These are phyloP conservation scores for Cutaneotrichosporon mucoides DNA, from an alignment of 1,284 basidiomycete species.

Conservation along the genomic window DNA sequence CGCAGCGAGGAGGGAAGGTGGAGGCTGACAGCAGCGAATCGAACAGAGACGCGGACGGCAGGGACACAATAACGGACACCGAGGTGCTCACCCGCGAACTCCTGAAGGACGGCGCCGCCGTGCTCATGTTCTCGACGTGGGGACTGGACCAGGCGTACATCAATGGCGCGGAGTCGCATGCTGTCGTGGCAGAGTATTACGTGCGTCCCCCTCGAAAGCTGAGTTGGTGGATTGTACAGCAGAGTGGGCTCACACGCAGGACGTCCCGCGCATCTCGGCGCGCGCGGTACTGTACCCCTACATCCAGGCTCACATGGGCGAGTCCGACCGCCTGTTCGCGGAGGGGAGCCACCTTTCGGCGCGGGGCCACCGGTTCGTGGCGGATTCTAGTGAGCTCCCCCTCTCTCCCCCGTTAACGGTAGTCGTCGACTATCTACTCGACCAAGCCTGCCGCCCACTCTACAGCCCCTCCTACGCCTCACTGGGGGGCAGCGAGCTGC, in stretches of 20 bases:
- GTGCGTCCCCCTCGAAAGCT: too few species aligned
- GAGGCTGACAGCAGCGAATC: not conserved
- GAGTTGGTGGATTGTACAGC: too few species aligned
- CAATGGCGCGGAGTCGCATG: slow-evolving; percentile 4
- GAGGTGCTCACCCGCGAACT: slow-evolving; percentile 9
- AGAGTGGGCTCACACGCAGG: not conserved
- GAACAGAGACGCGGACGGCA: not conserved
- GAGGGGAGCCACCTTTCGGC: slow-evolving; percentile 1
- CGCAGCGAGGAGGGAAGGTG: too few species aligned
- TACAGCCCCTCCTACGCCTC: not conserved
- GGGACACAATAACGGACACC: not conserved
- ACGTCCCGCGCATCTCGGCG: slow-evolving; percentile 9
- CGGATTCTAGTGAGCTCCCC: not conserved
- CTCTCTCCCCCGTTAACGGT: not conserved
- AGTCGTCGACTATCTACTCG: slow-evolving; percentile 2
- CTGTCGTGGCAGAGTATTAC: slow-evolving; percentile 3
- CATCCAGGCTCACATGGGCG: slow-evolving; percentile 2
- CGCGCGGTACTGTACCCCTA: slow-evolving; percentile 10
- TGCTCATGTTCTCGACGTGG: slow-evolving; percentile 1
- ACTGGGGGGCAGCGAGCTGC: not conserved
- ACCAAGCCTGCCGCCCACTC: not conserved
- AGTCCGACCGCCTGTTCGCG: not conserved
- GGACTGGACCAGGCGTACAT: not conserved
- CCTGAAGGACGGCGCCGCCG: not conserved
- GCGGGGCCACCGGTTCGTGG: slow-evolving; percentile 8